A percentile compares a stretch with the other conserved stretches of the same genome.
phyloP scores from a whole-genome alignment of 768 basidiomycete species.

The Daedaleopsis sinensis region DNA sequence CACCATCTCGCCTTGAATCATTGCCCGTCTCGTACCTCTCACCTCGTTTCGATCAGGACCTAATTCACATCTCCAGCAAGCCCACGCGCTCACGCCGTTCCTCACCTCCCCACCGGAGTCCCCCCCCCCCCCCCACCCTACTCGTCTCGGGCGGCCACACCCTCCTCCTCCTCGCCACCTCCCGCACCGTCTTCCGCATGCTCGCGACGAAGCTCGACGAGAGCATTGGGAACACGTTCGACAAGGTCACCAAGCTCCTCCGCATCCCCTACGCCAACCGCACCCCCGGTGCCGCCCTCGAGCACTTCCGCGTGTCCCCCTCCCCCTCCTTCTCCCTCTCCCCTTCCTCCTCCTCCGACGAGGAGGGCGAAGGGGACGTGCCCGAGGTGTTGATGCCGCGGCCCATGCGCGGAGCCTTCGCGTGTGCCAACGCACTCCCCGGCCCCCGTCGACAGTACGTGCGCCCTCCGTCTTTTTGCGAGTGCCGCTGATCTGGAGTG shows the following conservation, averaged over 20 bases:
- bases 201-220: constrained; percentile 77
- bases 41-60: too few species aligned
- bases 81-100: constrained; percentile 83
- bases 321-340: constrained; percentile 28
- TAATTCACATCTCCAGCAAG: too few species aligned
- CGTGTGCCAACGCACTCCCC: too few species aligned
- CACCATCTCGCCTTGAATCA: constrained; percentile 28
- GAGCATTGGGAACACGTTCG: constrained; percentile 79
- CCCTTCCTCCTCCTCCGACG: too few species aligned
- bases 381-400: constrained; percentile 11
- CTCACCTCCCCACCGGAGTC: constrained; percentile 57
- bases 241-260: constrained; percentile 79
- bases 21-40: too few species aligned
- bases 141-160: constrained; percentile 96
- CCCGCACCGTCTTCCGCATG: constrained; percentile 59
- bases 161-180: constrained; percentile 74
- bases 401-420: constrained; percentile 54
- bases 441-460: too few species aligned
- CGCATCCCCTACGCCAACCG: constrained; percentile 60
- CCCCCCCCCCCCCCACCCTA: constrained; percentile 86
- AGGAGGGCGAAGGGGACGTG: background rate
- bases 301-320: constrained; percentile 56
- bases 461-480: too few species aligned
- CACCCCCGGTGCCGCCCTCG: constrained; percentile 83
- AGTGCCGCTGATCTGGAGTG: too few species aligned